phyloP scores from a whole-genome alignment of 1,139 yeast genomes.

The Yamadazyma atlantica region DNA sequence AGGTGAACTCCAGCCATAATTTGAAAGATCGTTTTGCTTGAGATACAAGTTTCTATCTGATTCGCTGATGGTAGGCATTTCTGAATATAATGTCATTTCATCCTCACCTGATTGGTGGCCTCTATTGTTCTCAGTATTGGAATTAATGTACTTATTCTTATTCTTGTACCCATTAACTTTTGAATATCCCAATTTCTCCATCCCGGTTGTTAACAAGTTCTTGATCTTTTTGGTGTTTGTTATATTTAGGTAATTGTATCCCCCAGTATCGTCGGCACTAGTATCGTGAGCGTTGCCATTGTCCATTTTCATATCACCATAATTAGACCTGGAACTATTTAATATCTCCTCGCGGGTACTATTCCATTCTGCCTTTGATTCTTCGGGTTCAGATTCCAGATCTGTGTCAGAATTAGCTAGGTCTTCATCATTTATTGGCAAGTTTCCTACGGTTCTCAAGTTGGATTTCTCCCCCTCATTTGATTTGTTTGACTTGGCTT shows the following conservation, averaged over 20 bases:
- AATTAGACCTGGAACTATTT: not conserved
- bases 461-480: slow-evolving; percentile 8
- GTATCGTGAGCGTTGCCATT: slow-evolving; percentile 1
- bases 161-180: slow-evolving; percentile 4
- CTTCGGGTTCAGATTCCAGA: slow-evolving; percentile 4
- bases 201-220: slow-evolving; percentile 30
- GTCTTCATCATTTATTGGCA: slow-evolving; percentile 5
- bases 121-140: not conserved
- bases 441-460: slow-evolving; percentile 1
- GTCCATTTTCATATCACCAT: not conserved
- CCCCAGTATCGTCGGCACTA: slow-evolving; percentile 1
- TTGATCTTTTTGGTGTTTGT: slow-evolving; percentile 28
- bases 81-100: slow-evolving; percentile 2
- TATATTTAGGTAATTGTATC: slow-evolving; percentile 17
- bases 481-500: slow-evolving; percentile 6
- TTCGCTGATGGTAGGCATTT: slow-evolving; percentile 12
- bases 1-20: slow-evolving; percentile 3
- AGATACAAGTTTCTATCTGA: slow-evolving; percentile 11
- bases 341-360: not conserved
- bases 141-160: slow-evolving; percentile 5
- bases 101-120: slow-evolving; percentile 2
- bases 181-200: slow-evolving; percentile 31
- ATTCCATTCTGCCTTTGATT: slow-evolving; percentile 1
- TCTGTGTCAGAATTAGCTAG: slow-evolving; percentile 6
- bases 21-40: slow-evolving; percentile 11